Evolutionary conservation across 1,284 basidiomycete genomes (phyloP), one percentile per base, ranked within the genome.

Genomic region (Rhodofomes roseus): DNA sequence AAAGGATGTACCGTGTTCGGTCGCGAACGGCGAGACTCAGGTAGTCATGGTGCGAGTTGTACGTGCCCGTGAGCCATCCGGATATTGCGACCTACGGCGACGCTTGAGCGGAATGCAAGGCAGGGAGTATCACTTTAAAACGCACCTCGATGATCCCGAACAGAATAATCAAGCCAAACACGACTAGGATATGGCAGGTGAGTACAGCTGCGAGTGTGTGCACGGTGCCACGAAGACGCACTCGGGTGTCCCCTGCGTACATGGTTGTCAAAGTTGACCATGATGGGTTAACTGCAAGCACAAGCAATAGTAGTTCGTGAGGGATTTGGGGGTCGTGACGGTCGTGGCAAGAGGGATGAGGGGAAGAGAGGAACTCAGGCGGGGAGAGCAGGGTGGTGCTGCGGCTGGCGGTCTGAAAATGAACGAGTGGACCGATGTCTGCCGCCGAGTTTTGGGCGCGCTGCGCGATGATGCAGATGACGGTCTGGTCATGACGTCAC

Each of bases 1-100:
- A 92, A 23, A 90, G 77, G 56, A 88, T 73, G 74, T 84, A 90
- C 51, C 82, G 79, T 8, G 85, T 81, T 41, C 86, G 79, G 68
- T 87, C 84, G 53, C 81, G 81, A 62, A 86, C 81, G 37, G 77
- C 70, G 20, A 64, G 64, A 58, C 66, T 79, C 59, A 75, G 76
- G 70, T 76, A 83, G 74, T 89, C 81, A 72, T 84, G 77, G 63
- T 81, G 74, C 34, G 66, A 55, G 69, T 85, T 82, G 73, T 81
- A 91, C 55, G 74, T 77, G 11, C 84, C 73, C 12, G 79, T 79
- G 43, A 92, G 79, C 83, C 87, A 92, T 27, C 88, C 83, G 5
- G 89, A 80, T 61, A 90, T 81, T 20, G 83, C 74, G 62, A 90
- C 77, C 87, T 89, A 62, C 31, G n/a, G n/a, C n/a, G n/a, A n/a